These are phyloP conservation scores for Aschersonia sp. DNA, from an alignment of 2,329 filamentous ascomycete genomes.

Conservation along the genomic window DNA sequence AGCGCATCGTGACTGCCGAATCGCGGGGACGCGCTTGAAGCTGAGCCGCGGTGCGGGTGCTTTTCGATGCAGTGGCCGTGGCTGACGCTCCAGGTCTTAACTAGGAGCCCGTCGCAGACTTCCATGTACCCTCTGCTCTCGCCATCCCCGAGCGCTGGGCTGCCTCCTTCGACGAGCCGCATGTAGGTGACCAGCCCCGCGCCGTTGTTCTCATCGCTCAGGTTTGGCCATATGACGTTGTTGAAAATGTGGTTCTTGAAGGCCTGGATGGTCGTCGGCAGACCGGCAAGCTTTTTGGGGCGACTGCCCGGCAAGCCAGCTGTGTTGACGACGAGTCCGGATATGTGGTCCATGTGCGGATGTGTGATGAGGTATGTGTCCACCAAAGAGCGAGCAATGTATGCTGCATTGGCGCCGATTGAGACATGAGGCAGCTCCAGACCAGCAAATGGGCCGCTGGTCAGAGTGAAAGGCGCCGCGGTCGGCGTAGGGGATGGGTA, in stretches of 20 bases:
- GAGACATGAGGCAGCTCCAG: slow-evolving; percentile 54
- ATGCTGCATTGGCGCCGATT: slow-evolving; percentile 62
- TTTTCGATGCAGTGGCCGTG: slow-evolving; percentile 80
- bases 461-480: slow-evolving; percentile 34
- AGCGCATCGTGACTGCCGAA: slow-evolving; percentile 35
- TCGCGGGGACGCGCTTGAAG: slow-evolving; percentile 33
- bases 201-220: slow-evolving; percentile 91
- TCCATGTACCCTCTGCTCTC: slow-evolving; percentile 75
- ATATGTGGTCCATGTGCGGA: slow-evolving; percentile 90
- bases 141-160: slow-evolving; percentile 67
- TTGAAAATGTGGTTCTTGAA: slow-evolving; percentile 96
- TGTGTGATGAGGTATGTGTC: slow-evolving; percentile 90
- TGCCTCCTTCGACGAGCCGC: slow-evolving; percentile 77
- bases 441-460: slow-evolving; percentile 66
- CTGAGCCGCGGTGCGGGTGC: slow-evolving; percentile 47
- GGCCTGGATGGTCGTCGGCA: slow-evolving; percentile 80
- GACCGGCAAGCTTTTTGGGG: slow-evolving; percentile 73
- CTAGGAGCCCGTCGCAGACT: slow-evolving; percentile 75
- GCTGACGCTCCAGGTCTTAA: slow-evolving; percentile 75
- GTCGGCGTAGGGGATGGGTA: slow-evolving; percentile 19
- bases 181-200: slow-evolving; percentile 86
- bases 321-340: slow-evolving; percentile 86
- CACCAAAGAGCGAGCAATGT: slow-evolving; percentile 66
- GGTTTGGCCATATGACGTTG: slow-evolving; percentile 93
- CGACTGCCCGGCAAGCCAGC: slow-evolving; percentile 67